Evolutionary conservation across 2,329 filamentous ascomycete genomes (phyloP).

Genomic region (Botrytis cinerea): DNA sequence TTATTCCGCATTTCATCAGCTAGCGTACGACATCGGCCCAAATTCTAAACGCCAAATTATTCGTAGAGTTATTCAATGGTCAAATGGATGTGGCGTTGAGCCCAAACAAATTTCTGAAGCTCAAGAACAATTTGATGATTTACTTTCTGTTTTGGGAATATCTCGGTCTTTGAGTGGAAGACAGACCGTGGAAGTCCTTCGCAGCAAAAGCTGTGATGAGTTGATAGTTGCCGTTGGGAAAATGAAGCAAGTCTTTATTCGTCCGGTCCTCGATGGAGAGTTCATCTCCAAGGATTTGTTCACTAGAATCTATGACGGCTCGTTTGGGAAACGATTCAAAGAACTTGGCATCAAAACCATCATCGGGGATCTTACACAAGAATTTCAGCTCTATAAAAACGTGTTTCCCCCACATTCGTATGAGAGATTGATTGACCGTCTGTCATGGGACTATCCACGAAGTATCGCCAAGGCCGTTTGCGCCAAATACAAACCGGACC

Average conservation of each 20-base stretch:
- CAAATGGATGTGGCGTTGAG: conserved; percentile 50
- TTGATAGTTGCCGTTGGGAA: conserved; percentile 24
- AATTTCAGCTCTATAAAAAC: conserved; percentile 28
- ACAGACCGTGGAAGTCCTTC: conserved; percentile 23
- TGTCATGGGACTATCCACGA: conserved; percentile 32
- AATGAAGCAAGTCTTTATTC: conserved; percentile 30
- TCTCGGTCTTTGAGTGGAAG: conserved; percentile 11
- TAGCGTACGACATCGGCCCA: conserved; percentile 28
- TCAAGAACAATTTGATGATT: conserved; percentile 29
- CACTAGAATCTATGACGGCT: conserved; percentile 25
- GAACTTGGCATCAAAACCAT: conserved; percentile 29
- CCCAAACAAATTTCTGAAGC: conserved; percentile 43
- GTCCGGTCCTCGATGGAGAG: conserved; percentile 27
- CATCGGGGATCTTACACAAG: conserved; percentile 31
- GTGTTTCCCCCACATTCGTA: conserved; percentile 29
- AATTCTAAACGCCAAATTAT: conserved; percentile 27
- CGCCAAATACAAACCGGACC: conserved; percentile 16
- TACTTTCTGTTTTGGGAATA: conserved; percentile 25
- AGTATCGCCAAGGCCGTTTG: conserved; percentile 22
- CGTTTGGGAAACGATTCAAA: conserved; percentile 26
- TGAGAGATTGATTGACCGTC: conserved; percentile 25
- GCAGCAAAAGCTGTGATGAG: conserved; percentile 23
- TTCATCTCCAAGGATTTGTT: conserved; percentile 30
- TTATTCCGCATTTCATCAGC: conserved; percentile 37
- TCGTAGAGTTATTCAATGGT: conserved; percentile 34